A percentile compares a stretch with the other conserved stretches of the same genome.
phyloP scores from a whole-genome alignment of 1,284 basidiomycete genomes.

The Papiliotrema flavescens region DNA sequence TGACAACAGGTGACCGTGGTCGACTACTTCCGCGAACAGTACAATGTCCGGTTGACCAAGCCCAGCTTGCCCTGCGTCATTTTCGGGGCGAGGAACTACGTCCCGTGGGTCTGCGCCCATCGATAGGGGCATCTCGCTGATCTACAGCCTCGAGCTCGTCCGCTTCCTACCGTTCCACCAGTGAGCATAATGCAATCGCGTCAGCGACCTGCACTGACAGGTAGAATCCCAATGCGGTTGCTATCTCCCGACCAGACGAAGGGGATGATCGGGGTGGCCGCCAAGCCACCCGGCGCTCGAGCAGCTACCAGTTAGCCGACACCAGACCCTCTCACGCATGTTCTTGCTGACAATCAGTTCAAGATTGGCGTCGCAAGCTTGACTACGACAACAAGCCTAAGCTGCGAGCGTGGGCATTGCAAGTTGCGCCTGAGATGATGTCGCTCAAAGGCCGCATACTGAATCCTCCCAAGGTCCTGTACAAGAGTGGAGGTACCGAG shows the following conservation, averaged over 20 bases:
- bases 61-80: conserved; percentile 43
- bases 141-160: conserved; percentile 42
- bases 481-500: too few relatives aligned
- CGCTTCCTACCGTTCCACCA: conserved; percentile 40
- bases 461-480: too few relatives aligned
- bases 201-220: too few relatives aligned
- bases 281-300: conserved; percentile 47
- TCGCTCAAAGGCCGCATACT: too few relatives aligned
- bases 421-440: too few relatives aligned
- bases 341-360: too few relatives aligned
- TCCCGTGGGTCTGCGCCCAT: conserved; percentile 34
- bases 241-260: conserved; percentile 42
- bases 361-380: too few relatives aligned
- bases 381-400: too few relatives aligned
- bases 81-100: conserved; percentile 43
- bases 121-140: background rate
- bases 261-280: conserved; percentile 49
- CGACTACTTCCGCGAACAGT: conserved; percentile 15
- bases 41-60: conserved; percentile 39
- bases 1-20: background rate
- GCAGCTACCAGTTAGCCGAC: too few relatives aligned
- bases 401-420: too few relatives aligned
- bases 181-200: too few relatives aligned
- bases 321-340: too few relatives aligned
- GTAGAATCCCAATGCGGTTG: conserved; percentile 27